phyloP scores from a whole-genome alignment of 305 asterid species.

The Nicotiana rustica region DNA sequence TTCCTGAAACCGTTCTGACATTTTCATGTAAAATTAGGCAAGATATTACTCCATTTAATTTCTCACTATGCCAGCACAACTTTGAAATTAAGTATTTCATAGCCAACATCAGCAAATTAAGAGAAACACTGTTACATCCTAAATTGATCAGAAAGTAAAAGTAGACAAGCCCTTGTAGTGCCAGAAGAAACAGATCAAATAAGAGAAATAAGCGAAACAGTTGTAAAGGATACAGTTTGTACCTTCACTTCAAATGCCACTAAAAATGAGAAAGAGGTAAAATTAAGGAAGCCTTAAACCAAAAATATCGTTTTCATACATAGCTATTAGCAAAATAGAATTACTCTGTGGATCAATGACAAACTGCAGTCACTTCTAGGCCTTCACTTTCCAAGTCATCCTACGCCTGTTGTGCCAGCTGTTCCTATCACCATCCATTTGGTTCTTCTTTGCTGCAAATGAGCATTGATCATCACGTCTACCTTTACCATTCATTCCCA shows the following conservation, averaged over 20 bases:
- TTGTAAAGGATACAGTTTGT: constrained; percentile 2
- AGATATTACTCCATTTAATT: background rate
- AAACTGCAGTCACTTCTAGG: constrained; percentile 45
- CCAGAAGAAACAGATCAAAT: constrained; percentile 18
- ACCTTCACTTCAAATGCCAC: background rate
- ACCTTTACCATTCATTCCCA: constrained; percentile 56
- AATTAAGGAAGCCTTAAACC: background rate
- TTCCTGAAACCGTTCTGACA: background rate
- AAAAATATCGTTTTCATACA: constrained; percentile 4
- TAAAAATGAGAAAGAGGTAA: constrained; percentile 5
- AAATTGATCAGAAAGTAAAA: background rate
- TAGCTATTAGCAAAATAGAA: constrained; percentile 37
- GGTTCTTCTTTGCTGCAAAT: constrained; percentile 75
- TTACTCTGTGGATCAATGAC: constrained; percentile 39
- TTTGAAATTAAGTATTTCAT: background rate
- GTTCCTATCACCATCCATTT: constrained; percentile 61
- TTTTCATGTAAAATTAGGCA: background rate
- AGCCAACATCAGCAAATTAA: background rate
- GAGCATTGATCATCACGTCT: constrained; percentile 68
- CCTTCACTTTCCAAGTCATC: constrained; percentile 76
- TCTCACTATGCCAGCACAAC: background rate
- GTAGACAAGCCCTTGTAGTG: background rate
- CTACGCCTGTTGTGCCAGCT: constrained; percentile 76
- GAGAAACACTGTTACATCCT: background rate
- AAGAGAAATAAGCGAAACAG: constrained; percentile 17